These are phyloP conservation scores for Hypericum perforatum DNA, from an alignment of 345 rosid species.

Conservation along the genomic window DNA sequence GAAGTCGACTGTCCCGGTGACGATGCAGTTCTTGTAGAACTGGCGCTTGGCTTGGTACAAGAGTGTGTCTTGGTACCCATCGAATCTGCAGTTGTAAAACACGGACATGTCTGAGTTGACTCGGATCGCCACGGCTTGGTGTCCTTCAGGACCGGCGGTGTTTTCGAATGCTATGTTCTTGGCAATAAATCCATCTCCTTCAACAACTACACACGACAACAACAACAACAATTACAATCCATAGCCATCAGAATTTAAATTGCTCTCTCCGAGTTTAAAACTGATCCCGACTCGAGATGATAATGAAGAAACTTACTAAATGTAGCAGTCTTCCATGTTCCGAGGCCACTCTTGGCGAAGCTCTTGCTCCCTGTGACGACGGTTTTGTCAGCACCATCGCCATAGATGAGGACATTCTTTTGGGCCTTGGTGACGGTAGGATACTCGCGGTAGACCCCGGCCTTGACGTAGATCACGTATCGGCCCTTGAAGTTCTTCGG, in stretches of 20 bases:
- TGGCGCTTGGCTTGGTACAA: conserved; percentile 16
- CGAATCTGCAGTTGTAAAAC: conserved; percentile 19
- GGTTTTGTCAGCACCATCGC: conserved; percentile 16
- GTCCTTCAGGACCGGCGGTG: conserved; percentile 25
- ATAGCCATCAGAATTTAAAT: not conserved
- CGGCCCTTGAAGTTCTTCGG: conserved; percentile 7
- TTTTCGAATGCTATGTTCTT: conserved; percentile 17
- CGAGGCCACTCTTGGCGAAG: conserved; percentile 8
- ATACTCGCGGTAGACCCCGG: conserved; percentile 14
- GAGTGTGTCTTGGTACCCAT: conserved; percentile 19
- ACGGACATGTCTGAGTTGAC: conserved; percentile 15
- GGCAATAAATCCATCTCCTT: conserved; percentile 14
- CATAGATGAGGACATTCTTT: conserved; percentile 13
- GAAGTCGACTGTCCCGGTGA: conserved; percentile 22
- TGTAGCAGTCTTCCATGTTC: conserved; percentile 23
- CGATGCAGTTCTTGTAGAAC: conserved; percentile 21
- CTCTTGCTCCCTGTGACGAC: conserved; percentile 17
- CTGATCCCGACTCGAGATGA: not conserved
- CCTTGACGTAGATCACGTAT: conserved; percentile 20
- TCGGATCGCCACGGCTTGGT: conserved; percentile 20
- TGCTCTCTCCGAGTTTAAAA: not conserved
- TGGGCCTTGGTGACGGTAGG: conserved; percentile 5
- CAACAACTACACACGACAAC: conserved; percentile 12
- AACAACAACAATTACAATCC: not conserved
- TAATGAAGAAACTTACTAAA: conserved; percentile 10